Evolutionary conservation across 805 yeast species (phyloP), one percentile per base, ranked within the genome.

Genomic region (Wickerhamiella australiensis): DNA sequence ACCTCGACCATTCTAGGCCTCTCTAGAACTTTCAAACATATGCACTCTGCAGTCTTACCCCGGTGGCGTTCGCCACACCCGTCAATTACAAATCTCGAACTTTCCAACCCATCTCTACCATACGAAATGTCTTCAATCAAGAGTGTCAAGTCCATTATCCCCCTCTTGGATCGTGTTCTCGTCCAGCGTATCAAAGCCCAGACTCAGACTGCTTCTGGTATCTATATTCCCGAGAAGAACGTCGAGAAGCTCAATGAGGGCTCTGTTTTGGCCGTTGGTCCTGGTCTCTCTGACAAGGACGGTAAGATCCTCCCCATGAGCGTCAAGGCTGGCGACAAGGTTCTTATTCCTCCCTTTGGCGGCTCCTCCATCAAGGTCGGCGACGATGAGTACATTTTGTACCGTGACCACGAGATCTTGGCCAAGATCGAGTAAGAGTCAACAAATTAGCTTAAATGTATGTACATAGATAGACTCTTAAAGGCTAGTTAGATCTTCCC

Each of bases 161-260:
- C 98, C 56, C 79, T 94, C 59, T 75, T 92, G 59, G 97, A 92
- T 80, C 83, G 98, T 72, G 90, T 92, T 54, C 78, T 92, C 56
- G 96, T 92, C 55, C 96, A 88, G 74, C 84, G 96, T 69, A 70
- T 82, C 64, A 87, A 86, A 75, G 94, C 95, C 53, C 82, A 85
- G 63, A 76, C 90, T 57, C 76, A 87, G 73, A 88, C 97, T 53
- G 83, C 95, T 51, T 80, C 92, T 42, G 97, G 97, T 63, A 77
- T 88, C 62, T 85, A 79, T 70, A 82, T 88, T 58, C 97, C 97
- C 54, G 96, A 88, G 71, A 87, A 87, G 76, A 88, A 90, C 74
- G 94, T 82, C 61, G 90, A 85, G 67, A 92, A 90, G 72, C 77
- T 87, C 64, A 85, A 85, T 74, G 84, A 86, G 69, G 98, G 88